Percentiles rank a stretch among this genome's conserved stretches.
Evolutionary conservation across 306 rosid species (phyloP).

Genomic region (Gillenia trifoliata): DNA sequence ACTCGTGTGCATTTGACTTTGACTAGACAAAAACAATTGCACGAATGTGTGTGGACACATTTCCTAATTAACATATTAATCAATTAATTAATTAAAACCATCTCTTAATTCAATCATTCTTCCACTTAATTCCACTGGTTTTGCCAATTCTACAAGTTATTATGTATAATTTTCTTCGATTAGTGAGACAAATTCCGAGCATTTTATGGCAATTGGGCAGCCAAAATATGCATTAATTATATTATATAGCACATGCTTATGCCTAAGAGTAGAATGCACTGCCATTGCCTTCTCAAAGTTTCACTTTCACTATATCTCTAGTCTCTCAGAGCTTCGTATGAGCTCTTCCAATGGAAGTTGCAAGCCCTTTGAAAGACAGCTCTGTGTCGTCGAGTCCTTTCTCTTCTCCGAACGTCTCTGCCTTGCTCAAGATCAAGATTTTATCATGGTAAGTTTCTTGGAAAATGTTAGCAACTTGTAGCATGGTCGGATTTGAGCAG

Average conservation of each 20-base stretch:
- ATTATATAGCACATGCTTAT: conserved; percentile 5
- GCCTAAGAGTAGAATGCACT: conserved; percentile 15
- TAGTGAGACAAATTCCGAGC: conserved; percentile 20
- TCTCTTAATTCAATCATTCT: conserved; percentile 31
- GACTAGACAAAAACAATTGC: conserved; percentile 30
- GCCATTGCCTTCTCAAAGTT: conserved; percentile 16
- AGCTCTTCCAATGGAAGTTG: conserved; percentile 48
- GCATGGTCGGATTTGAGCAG: neutral
- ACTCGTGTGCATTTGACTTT: conserved; percentile 89
- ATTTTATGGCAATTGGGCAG: conserved; percentile 22
- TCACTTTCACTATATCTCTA: conserved; percentile 9
- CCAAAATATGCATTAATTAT: conserved; percentile 4
- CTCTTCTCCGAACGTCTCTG: conserved; percentile 73
- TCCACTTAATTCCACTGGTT: conserved; percentile 16
- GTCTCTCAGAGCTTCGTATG: neutral
- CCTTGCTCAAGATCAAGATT: conserved; percentile 77
- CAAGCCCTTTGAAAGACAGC: conserved; percentile 44
- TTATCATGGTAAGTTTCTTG: conserved; percentile 60
- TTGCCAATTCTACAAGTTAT: conserved; percentile 24
- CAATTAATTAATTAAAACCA: conserved; percentile 6
- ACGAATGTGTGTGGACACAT: conserved; percentile 45
- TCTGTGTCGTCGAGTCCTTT: conserved; percentile 62
- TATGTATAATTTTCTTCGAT: conserved; percentile 13
- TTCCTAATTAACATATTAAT: neutral
- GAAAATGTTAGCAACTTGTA: neutral